Conservation (phyloP, 202 grass and related monocot species). For the Hordeum pubiflorum region DNA sequence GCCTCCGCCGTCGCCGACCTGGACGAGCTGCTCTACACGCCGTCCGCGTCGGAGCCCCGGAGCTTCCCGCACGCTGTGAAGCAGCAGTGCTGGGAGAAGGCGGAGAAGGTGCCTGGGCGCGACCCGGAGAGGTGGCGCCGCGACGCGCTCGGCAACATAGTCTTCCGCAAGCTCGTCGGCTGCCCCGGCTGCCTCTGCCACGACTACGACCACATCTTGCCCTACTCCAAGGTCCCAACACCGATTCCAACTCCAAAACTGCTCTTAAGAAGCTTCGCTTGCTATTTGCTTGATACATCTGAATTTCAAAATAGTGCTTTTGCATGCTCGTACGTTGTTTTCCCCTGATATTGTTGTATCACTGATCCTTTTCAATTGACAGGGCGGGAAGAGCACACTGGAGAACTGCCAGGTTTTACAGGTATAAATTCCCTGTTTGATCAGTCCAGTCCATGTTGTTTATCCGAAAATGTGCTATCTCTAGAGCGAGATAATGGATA, state of each 20-base stretch:
- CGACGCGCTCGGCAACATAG: constrained; percentile 76
- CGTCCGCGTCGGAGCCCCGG: constrained; percentile 45
- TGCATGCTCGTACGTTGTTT: neutral
- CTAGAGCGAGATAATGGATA: neutral
- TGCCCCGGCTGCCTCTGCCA: constrained; percentile 96
- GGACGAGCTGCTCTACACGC: constrained; percentile 40
- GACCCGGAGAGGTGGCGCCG: constrained; percentile 93
- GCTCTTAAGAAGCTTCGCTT: neutral
- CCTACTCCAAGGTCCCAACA: constrained; percentile 86
- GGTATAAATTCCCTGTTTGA: constrained; percentile 25
- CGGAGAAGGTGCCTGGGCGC: constrained; percentile 64
- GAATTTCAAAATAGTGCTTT: neutral
- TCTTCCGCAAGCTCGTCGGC: constrained; percentile 94
- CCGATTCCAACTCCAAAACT: neutral
- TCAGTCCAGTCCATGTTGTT: neutral
- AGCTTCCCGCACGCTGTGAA: constrained; percentile 82
- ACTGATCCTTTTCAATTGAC: constrained; percentile 23
- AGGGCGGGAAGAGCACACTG: constrained; percentile 94
- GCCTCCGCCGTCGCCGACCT: constrained; percentile 27
- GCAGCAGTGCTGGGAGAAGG: constrained; percentile 97
- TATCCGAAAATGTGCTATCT: neutral
- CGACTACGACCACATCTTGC: constrained; percentile 88
- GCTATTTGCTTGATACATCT: neutral
- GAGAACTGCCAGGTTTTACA: constrained; percentile 97
- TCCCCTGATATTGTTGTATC: neutral